These are phyloP conservation scores for Noccaea bulbosa DNA, from an alignment of 345 rosid species.

Conservation along the genomic window DNA sequence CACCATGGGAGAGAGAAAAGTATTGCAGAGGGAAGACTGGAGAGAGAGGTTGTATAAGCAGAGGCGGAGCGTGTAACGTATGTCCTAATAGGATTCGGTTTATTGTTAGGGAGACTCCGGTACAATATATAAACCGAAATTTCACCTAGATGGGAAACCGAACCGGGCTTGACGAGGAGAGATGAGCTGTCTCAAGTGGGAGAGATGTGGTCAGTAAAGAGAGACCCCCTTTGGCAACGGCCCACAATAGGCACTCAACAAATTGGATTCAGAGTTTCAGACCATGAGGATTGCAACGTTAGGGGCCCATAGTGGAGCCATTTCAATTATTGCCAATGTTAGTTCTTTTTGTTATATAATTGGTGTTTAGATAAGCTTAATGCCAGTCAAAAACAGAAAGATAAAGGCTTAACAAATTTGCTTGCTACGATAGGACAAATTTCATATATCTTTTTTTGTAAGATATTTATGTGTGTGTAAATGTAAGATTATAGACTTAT, in stretches of 20 bases:
- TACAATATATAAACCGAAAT: background rate
- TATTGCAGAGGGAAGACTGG: constrained; percentile 30
- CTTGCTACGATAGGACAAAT: background rate
- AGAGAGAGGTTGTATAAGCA: constrained; percentile 33
- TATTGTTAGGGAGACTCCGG: constrained; percentile 27
- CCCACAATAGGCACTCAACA: constrained; percentile 32
- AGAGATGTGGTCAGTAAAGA: constrained; percentile 5
- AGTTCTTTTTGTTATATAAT: background rate
- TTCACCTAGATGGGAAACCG: background rate
- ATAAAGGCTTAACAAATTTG: background rate
- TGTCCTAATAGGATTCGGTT: constrained; percentile 36
- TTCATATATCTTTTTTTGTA: background rate
- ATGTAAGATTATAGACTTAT: background rate
- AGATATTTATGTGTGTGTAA: background rate
- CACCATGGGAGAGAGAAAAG: constrained; percentile 46
- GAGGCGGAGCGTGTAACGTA: constrained; percentile 35
- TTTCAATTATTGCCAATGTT: background rate
- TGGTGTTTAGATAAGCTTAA: background rate
- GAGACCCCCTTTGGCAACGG: constrained; percentile 8
- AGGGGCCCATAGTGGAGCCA: constrained; percentile 18
- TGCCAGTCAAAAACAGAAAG: too few species aligned
- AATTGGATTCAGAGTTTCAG: constrained; percentile 35
- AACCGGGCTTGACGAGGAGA: constrained; percentile 17
- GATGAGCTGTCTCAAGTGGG: constrained; percentile 29
- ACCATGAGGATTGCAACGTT: constrained; percentile 17